phyloP scores from a whole-genome alignment of 805 yeast genomes.

The Scheffersomyces stipitis region DNA sequence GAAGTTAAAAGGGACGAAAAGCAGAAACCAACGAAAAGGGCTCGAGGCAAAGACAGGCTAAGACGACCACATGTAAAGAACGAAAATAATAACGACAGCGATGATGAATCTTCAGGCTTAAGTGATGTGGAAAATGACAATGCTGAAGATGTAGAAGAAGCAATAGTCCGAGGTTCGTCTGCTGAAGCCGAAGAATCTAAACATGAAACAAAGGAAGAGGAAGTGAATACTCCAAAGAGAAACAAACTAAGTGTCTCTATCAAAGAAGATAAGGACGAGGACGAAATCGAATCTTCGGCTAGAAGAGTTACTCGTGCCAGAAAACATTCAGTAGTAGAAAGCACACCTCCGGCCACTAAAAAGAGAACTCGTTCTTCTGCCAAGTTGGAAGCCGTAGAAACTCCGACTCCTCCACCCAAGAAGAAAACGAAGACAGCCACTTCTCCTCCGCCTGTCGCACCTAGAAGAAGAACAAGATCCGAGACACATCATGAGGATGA shows the following conservation, averaged over 20 bases:
- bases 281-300: conserved; percentile 11
- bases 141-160: neutral
- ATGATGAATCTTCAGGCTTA: conserved; percentile 2
- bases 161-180: neutral
- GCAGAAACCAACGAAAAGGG: conserved; percentile 2
- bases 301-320: conserved; percentile 4
- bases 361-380: conserved; percentile 20
- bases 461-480: conserved; percentile 17
- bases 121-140: conserved; percentile 1
- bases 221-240: conserved; percentile 1
- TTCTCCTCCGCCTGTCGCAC: conserved; percentile 6
- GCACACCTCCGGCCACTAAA: conserved; percentile 4
- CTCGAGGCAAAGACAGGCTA: conserved; percentile 1
- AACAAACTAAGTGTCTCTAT: conserved; percentile 4
- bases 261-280: conserved; percentile 14
- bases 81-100: conserved; percentile 1
- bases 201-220: conserved; percentile 3
- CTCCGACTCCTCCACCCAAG: conserved; percentile 7
- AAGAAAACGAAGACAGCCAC: conserved; percentile 10
- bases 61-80: neutral
- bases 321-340: conserved; percentile 5
- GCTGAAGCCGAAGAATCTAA: conserved; percentile 3
- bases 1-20: neutral
- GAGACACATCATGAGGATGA: conserved; percentile 11
- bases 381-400: conserved; percentile 13